A percentile compares a stretch with the other conserved stretches of the same genome.
Conservation (phyloP, 768 basidiomycete genomes). For the Austroboletus festivus region DNA sequence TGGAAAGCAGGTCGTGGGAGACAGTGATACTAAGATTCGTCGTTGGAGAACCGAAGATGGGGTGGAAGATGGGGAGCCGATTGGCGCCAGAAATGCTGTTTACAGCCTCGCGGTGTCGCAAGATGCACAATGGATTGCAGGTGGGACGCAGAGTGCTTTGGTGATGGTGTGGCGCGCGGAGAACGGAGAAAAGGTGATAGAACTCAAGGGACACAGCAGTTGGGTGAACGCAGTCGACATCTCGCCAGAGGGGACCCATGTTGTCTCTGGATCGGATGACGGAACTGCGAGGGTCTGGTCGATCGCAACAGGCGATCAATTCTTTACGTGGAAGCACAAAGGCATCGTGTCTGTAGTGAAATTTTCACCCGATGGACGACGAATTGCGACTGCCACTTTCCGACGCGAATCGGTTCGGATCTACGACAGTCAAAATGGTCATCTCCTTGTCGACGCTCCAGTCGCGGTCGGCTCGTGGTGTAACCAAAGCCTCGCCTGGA, state of each 20-base stretch:
- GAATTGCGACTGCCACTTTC: not conserved
- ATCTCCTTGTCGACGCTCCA: not conserved
- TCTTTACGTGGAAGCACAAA: not conserved
- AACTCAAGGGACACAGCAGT: not conserved
- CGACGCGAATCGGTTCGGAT: not conserved
- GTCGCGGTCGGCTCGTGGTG: not conserved
- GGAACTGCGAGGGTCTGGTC: not conserved
- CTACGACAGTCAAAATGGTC: not conserved
- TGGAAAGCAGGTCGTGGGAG: too few species aligned
- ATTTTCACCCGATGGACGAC: not conserved
- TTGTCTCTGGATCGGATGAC: not conserved
- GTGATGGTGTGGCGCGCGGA: not conserved
- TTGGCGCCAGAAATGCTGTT: not conserved
- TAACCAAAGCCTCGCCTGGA: not conserved
- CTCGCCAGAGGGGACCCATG: not conserved
- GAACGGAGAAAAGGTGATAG: not conserved
- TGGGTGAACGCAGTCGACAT: not conserved
- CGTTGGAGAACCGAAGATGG: not conserved
- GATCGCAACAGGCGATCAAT: not conserved
- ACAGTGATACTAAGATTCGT: not conserved
- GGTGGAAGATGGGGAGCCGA: not conserved
- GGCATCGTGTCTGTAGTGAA: not conserved
- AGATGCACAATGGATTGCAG: not conserved
- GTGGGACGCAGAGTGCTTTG: not conserved
- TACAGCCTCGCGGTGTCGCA: not conserved